Conservation (phyloP, 2,329 filamentous ascomycete species). For the Botryosphaeria dothidea region DNA sequence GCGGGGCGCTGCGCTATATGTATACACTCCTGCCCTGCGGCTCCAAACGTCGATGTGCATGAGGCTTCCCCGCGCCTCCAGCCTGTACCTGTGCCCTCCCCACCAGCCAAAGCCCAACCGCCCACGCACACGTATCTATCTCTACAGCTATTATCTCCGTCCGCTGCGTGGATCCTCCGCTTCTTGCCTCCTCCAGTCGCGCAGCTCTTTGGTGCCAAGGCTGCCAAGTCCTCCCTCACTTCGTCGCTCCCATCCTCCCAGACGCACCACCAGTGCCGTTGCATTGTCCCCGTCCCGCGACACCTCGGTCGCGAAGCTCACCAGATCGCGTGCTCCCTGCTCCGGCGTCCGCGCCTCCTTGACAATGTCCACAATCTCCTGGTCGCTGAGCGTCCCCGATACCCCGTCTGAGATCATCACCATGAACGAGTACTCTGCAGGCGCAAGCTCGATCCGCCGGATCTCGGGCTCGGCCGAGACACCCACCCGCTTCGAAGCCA, state of each 20-base stretch:
- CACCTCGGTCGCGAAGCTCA: slow-evolving; percentile 87
- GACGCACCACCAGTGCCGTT: slow-evolving; percentile 62
- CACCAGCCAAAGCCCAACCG: slow-evolving; percentile 7
- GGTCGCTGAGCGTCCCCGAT: slow-evolving; percentile 80
- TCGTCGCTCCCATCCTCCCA: slow-evolving; percentile 68
- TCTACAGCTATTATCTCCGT: slow-evolving; percentile 3
- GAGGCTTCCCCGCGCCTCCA: neutral
- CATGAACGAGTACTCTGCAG: slow-evolving; percentile 86
- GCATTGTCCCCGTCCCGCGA: slow-evolving; percentile 63
- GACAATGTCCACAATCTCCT: slow-evolving; percentile 93
- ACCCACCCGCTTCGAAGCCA: slow-evolving; percentile 85
- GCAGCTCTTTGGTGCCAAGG: slow-evolving; percentile 86
- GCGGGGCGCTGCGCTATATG: neutral
- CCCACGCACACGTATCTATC: slow-evolving; percentile 1
- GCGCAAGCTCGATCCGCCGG: slow-evolving; percentile 72
- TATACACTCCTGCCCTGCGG: neutral
- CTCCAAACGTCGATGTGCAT: neutral
- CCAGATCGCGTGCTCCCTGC: slow-evolving; percentile 75
- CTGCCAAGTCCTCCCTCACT: slow-evolving; percentile 86
- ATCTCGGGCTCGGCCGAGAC: slow-evolving; percentile 94
- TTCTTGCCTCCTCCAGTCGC: slow-evolving; percentile 79
- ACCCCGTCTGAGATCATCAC: slow-evolving; percentile 89
- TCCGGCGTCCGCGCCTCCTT: slow-evolving; percentile 94
- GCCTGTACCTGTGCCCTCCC: slow-evolving; percentile 3
- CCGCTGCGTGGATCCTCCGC: slow-evolving; percentile 78